Percentiles rank a stretch among this genome's conserved stretches.
phyloP scores from a whole-genome alignment of 176 grass and related monocot genomes.

The Oryza rufipogon region DNA sequence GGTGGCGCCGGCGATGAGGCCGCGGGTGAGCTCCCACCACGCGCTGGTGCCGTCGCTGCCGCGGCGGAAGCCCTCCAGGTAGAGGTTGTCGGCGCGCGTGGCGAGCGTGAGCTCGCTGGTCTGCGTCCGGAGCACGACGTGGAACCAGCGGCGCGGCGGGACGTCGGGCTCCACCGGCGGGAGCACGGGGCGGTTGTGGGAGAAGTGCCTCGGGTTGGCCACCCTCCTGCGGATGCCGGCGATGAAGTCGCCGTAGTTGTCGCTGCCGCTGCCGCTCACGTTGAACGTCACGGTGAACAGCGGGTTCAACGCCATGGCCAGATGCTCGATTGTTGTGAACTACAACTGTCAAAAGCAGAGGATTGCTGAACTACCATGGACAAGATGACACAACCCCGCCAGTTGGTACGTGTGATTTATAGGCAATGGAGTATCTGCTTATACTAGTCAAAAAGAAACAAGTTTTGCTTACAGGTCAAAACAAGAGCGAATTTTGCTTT shows the following conservation, averaged over 20 bases:
- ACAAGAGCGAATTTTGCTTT: background rate
- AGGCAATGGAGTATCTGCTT: background rate
- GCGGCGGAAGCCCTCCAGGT: slow-evolving; percentile 40
- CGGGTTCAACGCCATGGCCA: background rate
- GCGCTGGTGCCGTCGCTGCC: slow-evolving; percentile 9
- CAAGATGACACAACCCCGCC: background rate
- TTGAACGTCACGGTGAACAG: slow-evolving; percentile 25
- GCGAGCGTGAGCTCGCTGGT: slow-evolving; percentile 9
- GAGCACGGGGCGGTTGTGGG: slow-evolving; percentile 36
- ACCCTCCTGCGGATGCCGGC: slow-evolving; percentile 10
- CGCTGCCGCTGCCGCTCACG: slow-evolving; percentile 12
- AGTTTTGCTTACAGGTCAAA: background rate
- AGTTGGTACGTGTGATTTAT: background rate
- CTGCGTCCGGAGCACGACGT: slow-evolving; percentile 10
- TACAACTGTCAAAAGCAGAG: too few species aligned
- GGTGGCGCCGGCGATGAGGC: slow-evolving; percentile 19
- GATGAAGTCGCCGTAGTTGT: slow-evolving; percentile 33
- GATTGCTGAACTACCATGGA: background rate
- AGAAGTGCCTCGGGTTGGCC: slow-evolving; percentile 32
- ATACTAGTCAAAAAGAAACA: background rate
- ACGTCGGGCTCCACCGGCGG: background rate
- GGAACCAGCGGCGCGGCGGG: slow-evolving; percentile 40
- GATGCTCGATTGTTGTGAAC: background rate
- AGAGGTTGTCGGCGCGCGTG: slow-evolving; percentile 43
- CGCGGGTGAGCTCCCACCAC: slow-evolving; percentile 40